Evolutionary conservation across 106 monocot genomes (phyloP).

Genomic region (Dendrobium huoshanense): DNA sequence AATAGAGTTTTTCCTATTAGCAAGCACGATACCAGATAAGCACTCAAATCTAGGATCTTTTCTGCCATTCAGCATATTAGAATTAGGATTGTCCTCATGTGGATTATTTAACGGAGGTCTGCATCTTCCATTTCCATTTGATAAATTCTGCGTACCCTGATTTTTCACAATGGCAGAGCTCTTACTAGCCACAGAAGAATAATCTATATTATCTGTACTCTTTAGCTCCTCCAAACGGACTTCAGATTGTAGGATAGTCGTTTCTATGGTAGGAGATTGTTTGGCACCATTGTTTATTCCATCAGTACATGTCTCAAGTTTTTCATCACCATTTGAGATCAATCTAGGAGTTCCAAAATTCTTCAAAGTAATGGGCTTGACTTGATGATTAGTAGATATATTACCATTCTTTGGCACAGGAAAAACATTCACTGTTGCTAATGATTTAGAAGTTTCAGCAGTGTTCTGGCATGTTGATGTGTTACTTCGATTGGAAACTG

Average conservation of each 20-base stretch:
- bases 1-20: neutral
- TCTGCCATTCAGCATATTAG: neutral
- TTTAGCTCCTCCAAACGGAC: constrained; percentile 13
- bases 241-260: constrained; percentile 10
- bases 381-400: constrained; percentile 21
- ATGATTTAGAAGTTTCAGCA: constrained; percentile 24
- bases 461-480: constrained; percentile 11
- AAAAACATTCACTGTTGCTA: constrained; percentile 10
- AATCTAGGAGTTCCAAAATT: constrained; percentile 28
- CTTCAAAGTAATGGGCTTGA: constrained; percentile 32
- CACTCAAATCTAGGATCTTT: constrained; percentile 18
- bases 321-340: constrained; percentile 46
- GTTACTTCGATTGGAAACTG: constrained; percentile 27
- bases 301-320: constrained; percentile 17
- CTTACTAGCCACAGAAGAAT: constrained; percentile 7
- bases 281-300: constrained; percentile 8
- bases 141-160: neutral
- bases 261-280: constrained; percentile 16
- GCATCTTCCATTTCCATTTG: constrained; percentile 28
- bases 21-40: constrained; percentile 10
- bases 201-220: constrained; percentile 12
- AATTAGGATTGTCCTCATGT: constrained; percentile 7
- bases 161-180: constrained; percentile 15
- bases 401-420: constrained; percentile 37
- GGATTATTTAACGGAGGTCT: neutral